Conservation (phyloP, 345 rosid species). For the Dipteronia sinensis region DNA sequence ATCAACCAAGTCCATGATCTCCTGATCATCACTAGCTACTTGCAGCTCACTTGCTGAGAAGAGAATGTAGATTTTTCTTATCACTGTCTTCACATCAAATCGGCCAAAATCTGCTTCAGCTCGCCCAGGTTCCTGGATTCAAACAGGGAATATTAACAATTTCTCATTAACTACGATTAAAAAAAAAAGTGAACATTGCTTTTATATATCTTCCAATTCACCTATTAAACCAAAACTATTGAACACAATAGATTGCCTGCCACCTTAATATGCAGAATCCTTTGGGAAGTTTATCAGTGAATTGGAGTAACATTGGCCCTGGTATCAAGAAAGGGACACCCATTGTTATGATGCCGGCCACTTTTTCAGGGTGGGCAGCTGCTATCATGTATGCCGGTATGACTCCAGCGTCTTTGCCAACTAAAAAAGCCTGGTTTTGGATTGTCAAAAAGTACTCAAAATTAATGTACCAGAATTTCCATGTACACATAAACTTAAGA, state of each 20-base stretch:
- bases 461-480: neutral
- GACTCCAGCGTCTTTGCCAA: constrained; percentile 50
- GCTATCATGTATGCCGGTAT: constrained; percentile 33
- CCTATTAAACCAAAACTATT: neutral
- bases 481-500: neutral
- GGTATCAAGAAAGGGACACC: constrained; percentile 46
- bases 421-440: constrained; percentile 33
- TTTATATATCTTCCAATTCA: neutral
- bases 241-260: constrained; percentile 30
- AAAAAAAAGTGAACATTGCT: neutral
- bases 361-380: constrained; percentile 34
- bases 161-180: neutral
- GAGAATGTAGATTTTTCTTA: constrained; percentile 51
- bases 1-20: constrained; percentile 57
- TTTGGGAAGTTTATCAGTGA: constrained; percentile 29
- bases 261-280: constrained; percentile 46
- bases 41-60: constrained; percentile 42
- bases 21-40: constrained; percentile 42
- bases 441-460: neutral
- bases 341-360: constrained; percentile 35
- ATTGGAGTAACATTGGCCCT: constrained; percentile 20
- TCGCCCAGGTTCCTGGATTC: constrained; percentile 41
- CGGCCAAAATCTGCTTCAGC: constrained; percentile 57
- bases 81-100: constrained; percentile 46
- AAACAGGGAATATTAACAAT: neutral